phyloP scores from a whole-genome alignment of 805 yeast genomes.

The Hanseniaspora thailandica region DNA sequence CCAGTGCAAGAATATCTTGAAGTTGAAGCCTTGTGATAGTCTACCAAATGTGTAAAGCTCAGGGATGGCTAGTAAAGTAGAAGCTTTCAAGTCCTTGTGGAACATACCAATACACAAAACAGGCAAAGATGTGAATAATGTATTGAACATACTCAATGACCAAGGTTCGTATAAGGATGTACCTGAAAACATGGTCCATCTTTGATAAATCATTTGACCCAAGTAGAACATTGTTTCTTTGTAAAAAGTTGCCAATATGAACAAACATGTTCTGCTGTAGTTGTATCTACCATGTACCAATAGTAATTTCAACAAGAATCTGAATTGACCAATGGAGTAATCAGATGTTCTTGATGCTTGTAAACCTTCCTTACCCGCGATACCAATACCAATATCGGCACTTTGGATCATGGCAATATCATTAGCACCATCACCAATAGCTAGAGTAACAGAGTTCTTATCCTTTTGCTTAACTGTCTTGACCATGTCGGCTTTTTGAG shows the following conservation, averaged over 20 bases:
- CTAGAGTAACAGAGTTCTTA: conserved; percentile 67
- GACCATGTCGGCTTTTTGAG: conserved; percentile 90
- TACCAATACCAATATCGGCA: conserved; percentile 96
- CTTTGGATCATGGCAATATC: conserved; percentile 98
- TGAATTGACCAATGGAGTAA: conserved; percentile 87
- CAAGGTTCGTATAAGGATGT: conserved; percentile 87
- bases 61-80: conserved; percentile 83
- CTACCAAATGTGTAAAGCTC: conserved; percentile 75
- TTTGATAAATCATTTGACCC: conserved; percentile 77
- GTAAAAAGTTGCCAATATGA: conserved; percentile 86
- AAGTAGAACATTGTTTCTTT: conserved; percentile 83
- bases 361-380: conserved; percentile 91
- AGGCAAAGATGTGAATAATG: conserved; percentile 84
- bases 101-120: conserved; percentile 91
- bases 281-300: conserved; percentile 95
- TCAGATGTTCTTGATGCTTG: conserved; percentile 95
- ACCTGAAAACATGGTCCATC: conserved; percentile 81
- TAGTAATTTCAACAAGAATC: conserved; percentile 67
- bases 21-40: conserved; percentile 58
- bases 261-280: conserved; percentile 81
- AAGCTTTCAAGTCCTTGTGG: conserved; percentile 79
- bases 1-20: conserved; percentile 64
- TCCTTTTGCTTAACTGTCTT: conserved; percentile 60
- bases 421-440: conserved; percentile 98
- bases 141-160: conserved; percentile 95